Conservation (phyloP, 1,284 basidiomycete genomes). For the Macrocybe sp. region DNA sequence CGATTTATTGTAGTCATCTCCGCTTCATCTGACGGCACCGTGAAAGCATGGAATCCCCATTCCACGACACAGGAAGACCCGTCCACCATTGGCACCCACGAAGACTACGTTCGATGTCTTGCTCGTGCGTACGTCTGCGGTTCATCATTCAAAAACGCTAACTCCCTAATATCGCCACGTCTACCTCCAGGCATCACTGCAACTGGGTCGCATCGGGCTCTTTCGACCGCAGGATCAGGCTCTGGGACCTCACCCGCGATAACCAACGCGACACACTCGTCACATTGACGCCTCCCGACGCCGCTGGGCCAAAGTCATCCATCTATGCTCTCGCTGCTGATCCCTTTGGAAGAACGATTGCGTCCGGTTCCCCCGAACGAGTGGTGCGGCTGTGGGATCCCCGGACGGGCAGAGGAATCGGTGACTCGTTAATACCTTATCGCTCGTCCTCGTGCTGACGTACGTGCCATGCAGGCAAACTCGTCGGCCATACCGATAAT, state of each 20-base stretch:
- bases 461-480: conserved; percentile 28
- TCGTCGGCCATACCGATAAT: conserved; percentile 96
- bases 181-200: conserved; percentile 53
- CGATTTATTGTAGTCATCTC: conserved; percentile 36
- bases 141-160: background rate
- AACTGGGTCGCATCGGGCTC: conserved; percentile 92
- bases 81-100: conserved; percentile 78
- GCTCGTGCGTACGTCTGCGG: conserved; percentile 53
- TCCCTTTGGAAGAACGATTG: conserved; percentile 77
- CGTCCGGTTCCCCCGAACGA: conserved; percentile 87
- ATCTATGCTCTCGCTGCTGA: conserved; percentile 80
- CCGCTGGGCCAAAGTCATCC: conserved; percentile 65
- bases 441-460: background rate
- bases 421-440: conserved; percentile 26
- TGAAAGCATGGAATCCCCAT: conserved; percentile 95
- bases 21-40: conserved; percentile 92
- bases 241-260: conserved; percentile 81
- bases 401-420: conserved; percentile 68
- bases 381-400: conserved; percentile 94
- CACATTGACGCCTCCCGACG: conserved; percentile 58
- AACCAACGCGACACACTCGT: conserved; percentile 42
- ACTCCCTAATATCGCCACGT: conserved; percentile 5
- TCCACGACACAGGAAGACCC: conserved; percentile 48
- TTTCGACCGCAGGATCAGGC: conserved; percentile 88
- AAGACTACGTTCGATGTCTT: conserved; percentile 90